phyloP scores from a whole-genome alignment of 192 early-diverging fungal genomes.

The Backusella tarrabulga region DNA sequence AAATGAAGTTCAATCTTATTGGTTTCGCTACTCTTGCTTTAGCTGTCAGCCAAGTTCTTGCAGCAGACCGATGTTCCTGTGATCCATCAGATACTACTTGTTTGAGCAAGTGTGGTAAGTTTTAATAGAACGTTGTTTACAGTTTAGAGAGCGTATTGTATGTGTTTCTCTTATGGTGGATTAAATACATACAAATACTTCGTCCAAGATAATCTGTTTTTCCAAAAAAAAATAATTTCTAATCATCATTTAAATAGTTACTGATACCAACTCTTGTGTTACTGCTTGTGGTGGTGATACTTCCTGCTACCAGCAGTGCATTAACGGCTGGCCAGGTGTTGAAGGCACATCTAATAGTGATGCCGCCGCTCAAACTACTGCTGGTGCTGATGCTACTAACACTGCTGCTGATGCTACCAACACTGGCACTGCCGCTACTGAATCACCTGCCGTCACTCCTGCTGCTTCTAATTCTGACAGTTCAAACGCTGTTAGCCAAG shows the following conservation, averaged over 20 bases:
- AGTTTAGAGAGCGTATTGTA: neutral
- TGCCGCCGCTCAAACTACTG: neutral
- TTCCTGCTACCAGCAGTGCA: conserved; percentile 10
- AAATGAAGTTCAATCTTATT: neutral
- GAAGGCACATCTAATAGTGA: neutral
- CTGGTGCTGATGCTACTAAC: neutral
- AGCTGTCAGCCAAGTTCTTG: neutral
- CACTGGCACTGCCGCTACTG: neutral
- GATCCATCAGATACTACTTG: neutral
- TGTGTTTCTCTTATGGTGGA: neutral
- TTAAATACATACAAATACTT: neutral
- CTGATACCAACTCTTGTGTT: conserved; percentile 7
- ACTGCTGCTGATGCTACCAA: neutral
- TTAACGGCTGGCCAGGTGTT: conserved; percentile 1
- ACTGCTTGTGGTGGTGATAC: conserved; percentile 6
- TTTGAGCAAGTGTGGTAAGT: conserved; percentile 14
- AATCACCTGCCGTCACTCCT: neutral
- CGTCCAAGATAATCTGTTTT: neutral
- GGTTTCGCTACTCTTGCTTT: neutral
- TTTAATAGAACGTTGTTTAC: neutral
- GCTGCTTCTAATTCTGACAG: neutral
- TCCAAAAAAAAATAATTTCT: neutral
- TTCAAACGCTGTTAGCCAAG: neutral
- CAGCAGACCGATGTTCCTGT: neutral
- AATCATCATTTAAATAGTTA: neutral